Evolutionary conservation across 768 basidiomycete species (phyloP).

Genomic region (Mycena capillaripes): DNA sequence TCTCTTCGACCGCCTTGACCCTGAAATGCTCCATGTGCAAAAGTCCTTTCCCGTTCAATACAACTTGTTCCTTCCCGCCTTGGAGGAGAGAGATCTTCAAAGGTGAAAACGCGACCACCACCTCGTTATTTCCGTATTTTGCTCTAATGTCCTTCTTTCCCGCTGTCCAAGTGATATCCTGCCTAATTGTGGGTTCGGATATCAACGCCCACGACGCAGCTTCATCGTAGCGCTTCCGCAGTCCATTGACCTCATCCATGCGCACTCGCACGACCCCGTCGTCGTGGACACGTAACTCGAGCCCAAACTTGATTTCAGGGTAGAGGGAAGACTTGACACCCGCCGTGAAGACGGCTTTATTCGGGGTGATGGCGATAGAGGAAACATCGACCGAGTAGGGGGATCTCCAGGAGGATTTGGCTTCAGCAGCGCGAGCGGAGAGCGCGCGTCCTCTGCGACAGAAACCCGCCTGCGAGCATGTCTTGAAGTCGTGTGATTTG

Average conservation of each 20-base stretch:
- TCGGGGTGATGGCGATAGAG: conserved; percentile 65
- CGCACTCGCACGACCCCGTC: conserved; percentile 92
- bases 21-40: conserved; percentile 99
- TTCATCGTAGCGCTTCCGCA: conserved; percentile 92
- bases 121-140: conserved; percentile 74
- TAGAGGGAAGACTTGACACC: conserved; percentile 85
- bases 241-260: conserved; percentile 90
- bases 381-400: conserved; percentile 85
- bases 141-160: conserved; percentile 77
- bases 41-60: conserved; percentile 90
- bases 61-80: conserved; percentile 85
- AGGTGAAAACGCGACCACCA: conserved; percentile 82
- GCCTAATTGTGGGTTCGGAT: conserved; percentile 75
- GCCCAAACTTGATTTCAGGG: conserved; percentile 84
- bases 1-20: conserved; percentile 63
- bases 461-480: conserved; percentile 94
- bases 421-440: conserved; percentile 76
- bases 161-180: conserved; percentile 72
- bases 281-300: conserved; percentile 87
- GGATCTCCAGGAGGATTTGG: conserved; percentile 77
- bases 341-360: conserved; percentile 78
- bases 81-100: conserved; percentile 80
- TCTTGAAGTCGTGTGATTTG: conserved; percentile 93
- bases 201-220: conserved; percentile 91
- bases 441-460: conserved; percentile 91